phyloP scores from a whole-genome alignment of 805 yeast genomes.

The Yamadazyma insecticola region DNA sequence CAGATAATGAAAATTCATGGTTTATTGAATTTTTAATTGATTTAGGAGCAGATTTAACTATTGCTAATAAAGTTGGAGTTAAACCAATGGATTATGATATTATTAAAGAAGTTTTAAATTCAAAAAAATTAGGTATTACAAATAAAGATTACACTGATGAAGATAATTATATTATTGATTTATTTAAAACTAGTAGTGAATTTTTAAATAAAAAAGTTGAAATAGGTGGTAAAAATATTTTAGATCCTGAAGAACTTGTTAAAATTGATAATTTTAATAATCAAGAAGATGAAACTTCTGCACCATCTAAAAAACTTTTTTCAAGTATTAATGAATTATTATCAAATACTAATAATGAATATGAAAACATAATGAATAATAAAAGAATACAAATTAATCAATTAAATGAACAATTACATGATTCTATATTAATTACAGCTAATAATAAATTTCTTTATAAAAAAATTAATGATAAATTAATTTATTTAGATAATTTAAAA shows the following conservation, averaged over 20 bases:
- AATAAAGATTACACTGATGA: constrained; percentile 12
- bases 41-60: constrained; percentile 47
- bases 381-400: constrained; percentile 32
- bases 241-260: constrained; percentile 10
- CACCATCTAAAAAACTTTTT: constrained; percentile 28
- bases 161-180: constrained; percentile 28
- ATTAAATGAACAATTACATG: constrained; percentile 32
- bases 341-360: constrained; percentile 33
- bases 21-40: constrained; percentile 29
- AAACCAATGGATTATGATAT: constrained; percentile 86
- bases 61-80: constrained; percentile 81
- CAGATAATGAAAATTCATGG: constrained; percentile 36
- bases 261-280: constrained; percentile 4
- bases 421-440: constrained; percentile 39
- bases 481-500: constrained; percentile 47
- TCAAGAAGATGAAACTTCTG: constrained; percentile 5
- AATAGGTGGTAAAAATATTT: constrained; percentile 7
- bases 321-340: constrained; percentile 37
- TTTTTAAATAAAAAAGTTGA: constrained; percentile 24
- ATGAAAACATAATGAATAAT: constrained; percentile 30
- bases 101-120: constrained; percentile 32
- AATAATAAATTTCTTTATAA: constrained; percentile 35
- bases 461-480: constrained; percentile 32
- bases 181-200: constrained; percentile 30
- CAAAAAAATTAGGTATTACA: constrained; percentile 9